A percentile compares a stretch with the other conserved stretches of the same genome.
These are phyloP conservation scores for Colletotrichum sp. DNA, from an alignment of 2,329 filamentous ascomycete species.

Conservation along the genomic window DNA sequence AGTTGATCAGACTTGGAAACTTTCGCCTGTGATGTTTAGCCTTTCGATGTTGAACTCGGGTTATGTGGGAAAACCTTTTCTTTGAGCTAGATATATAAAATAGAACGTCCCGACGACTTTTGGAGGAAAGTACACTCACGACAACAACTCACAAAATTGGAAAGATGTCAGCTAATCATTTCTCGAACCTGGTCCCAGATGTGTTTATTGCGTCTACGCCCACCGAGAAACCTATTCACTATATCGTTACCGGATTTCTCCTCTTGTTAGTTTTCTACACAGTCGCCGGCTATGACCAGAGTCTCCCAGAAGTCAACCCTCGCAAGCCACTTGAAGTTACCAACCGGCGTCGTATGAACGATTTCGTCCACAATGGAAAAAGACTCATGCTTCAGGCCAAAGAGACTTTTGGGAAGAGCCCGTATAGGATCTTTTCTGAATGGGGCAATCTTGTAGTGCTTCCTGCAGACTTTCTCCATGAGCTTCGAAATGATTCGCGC, in stretches of 20 bases:
- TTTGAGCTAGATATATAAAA: no score
- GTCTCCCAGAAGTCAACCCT: neutral
- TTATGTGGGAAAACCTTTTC: fast-evolving
- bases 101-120: no score
- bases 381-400: neutral
- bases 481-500: neutral
- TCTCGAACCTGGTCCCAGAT: fast-evolving
- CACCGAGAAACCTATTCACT: neutral
- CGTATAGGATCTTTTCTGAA: neutral
- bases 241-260: neutral
- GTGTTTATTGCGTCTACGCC: neutral
- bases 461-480: neutral
- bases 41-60: no score
- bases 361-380: neutral
- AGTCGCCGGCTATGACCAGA: neutral
- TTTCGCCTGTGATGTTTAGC: no score
- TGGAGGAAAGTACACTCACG: no score
- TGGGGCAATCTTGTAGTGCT: neutral
- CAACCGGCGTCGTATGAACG: neutral
- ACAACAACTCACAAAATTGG: fast-evolving
- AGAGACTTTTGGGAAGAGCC: neutral
- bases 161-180: no score
- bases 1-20: no score
- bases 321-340: neutral
- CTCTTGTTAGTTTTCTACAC: neutral